These are phyloP conservation scores for Medicago lupulina DNA, from an alignment of 306 rosid species.

Conservation along the genomic window DNA sequence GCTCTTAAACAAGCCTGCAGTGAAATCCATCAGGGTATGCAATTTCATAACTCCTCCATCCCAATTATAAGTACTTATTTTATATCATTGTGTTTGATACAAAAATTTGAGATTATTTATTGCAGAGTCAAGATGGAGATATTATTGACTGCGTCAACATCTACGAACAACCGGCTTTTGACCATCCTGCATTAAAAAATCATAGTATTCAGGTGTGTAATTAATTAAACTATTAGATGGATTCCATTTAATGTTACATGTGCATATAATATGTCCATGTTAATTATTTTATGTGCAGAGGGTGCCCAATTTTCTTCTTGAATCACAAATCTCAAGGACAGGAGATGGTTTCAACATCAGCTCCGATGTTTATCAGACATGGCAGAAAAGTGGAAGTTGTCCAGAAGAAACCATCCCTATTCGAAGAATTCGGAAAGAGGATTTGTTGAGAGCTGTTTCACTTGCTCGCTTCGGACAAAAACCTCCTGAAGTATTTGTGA, in stretches of 20 bases:
- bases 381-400: slow-evolving; percentile 76
- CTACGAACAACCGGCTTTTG: slow-evolving; percentile 63
- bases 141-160: slow-evolving; percentile 61
- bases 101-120: too few species aligned
- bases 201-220: slow-evolving; percentile 50
- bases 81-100: too few species aligned
- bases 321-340: slow-evolving; percentile 23
- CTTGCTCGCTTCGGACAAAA: slow-evolving; percentile 56
- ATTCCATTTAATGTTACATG: too few species aligned
- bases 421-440: slow-evolving; percentile 54
- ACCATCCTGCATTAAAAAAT: slow-evolving; percentile 58
- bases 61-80: background rate
- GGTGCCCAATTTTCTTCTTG: slow-evolving; percentile 41
- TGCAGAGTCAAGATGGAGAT: slow-evolving; percentile 71
- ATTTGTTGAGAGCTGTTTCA: slow-evolving; percentile 52
- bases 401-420: slow-evolving; percentile 71
- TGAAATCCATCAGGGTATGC: slow-evolving; percentile 57
- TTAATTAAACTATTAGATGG: too few species aligned
- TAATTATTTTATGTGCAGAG: slow-evolving; percentile 39
- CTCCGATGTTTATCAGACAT: slow-evolving; percentile 44
- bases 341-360: background rate
- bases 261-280: too few species aligned
- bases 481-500: background rate
- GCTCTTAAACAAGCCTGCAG: slow-evolving; percentile 58
- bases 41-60: background rate